Evolutionary conservation across 768 basidiomycete genomes (phyloP).

Genomic region (Rhodosporidiobolus sp.): DNA sequence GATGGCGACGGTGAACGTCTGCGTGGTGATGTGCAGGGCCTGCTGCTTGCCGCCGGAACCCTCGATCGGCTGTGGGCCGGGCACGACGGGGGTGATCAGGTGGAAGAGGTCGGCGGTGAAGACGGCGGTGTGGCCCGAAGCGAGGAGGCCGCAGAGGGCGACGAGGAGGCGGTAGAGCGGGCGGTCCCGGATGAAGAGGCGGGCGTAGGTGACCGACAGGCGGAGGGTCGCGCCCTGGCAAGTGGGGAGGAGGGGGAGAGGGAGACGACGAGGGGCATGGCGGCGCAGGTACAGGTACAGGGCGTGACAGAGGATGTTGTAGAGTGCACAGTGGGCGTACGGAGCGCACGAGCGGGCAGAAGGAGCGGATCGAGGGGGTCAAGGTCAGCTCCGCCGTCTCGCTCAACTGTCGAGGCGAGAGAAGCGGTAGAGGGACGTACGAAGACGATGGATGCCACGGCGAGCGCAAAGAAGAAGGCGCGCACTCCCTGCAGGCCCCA

Average conservation of each 20-base stretch:
- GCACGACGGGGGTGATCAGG: background rate
- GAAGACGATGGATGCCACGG: background rate
- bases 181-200: background rate
- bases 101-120: background rate
- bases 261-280: too few relatives aligned
- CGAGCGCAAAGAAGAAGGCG: background rate
- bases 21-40: background rate
- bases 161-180: background rate
- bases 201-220: background rate
- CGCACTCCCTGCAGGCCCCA: background rate
- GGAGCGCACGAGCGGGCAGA: too few relatives aligned
- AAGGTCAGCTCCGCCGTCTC: too few relatives aligned
- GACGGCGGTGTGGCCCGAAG: background rate
- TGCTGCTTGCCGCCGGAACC: too few relatives aligned
- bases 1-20: background rate
- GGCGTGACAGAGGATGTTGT: too few relatives aligned
- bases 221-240: conserved; percentile 1
- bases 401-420: too few relatives aligned
- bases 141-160: background rate
- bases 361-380: too few relatives aligned
- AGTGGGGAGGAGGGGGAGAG: background rate
- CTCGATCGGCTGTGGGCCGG: too few relatives aligned
- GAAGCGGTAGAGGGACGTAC: background rate
- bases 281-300: too few relatives aligned
- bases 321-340: too few relatives aligned